Evolutionary conservation across 768 basidiomycete genomes (phyloP).

Genomic region (Boletus sp.): DNA sequence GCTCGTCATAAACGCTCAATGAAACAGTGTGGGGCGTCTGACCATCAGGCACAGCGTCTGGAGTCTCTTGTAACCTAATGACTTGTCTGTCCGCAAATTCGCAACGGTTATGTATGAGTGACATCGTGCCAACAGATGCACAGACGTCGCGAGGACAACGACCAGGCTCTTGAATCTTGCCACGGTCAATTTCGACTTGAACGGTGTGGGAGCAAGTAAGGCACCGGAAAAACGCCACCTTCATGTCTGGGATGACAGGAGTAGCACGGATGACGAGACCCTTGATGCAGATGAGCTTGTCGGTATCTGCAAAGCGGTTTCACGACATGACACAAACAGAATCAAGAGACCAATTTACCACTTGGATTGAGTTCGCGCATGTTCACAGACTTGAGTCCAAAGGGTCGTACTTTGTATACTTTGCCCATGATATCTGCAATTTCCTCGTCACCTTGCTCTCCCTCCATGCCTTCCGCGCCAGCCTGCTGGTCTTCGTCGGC

Average conservation of each 20-base stretch:
- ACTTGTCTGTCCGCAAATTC: constrained; percentile 96
- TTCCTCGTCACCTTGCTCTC: constrained; percentile 75
- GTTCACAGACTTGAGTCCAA: constrained; percentile 78
- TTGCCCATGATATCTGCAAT: constrained; percentile 83
- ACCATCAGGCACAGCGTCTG: constrained; percentile 96
- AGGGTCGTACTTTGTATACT: constrained; percentile 93
- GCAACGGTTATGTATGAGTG: constrained; percentile 94
- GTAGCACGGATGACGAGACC: constrained; percentile 97
- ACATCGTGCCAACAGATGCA: constrained; percentile 84
- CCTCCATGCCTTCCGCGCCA: constrained; percentile 73
- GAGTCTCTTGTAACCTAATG: constrained; percentile 94
- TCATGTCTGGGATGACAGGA: constrained; percentile 99
- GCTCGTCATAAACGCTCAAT: constrained; percentile 95
- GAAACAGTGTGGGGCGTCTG: constrained; percentile 98
- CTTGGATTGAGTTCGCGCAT: constrained; percentile 95
- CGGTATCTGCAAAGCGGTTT: constrained; percentile 67
- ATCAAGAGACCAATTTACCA: constrained; percentile 46
- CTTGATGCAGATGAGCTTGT: constrained; percentile 94
- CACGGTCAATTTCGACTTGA: constrained; percentile 96
- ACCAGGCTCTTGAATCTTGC: constrained; percentile 91
- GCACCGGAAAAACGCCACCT: constrained; percentile 97
- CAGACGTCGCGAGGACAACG: constrained; percentile 95
- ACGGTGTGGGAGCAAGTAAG: constrained; percentile 95
- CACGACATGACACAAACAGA: not conserved
- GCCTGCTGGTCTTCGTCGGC: constrained; percentile 78